Conservation (phyloP, 2,329 filamentous ascomycete species). For the Botryotinia narcissicola region DNA sequence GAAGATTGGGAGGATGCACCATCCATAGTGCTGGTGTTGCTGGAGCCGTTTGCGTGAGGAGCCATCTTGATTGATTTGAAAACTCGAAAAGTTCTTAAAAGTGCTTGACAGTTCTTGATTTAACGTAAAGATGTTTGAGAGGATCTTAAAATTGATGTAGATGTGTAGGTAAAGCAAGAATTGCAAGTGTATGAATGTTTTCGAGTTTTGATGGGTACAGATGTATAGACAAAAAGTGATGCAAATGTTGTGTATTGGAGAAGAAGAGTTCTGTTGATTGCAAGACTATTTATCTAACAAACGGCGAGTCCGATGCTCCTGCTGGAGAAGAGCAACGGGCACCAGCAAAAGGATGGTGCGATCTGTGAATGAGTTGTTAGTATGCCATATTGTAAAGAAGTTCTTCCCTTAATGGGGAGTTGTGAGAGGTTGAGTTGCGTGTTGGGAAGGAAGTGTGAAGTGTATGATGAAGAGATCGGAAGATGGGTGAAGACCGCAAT, state of each 20-base stretch:
- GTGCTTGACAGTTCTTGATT: conserved; percentile 19
- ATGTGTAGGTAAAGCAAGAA: conserved; percentile 17
- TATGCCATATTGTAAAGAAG: background rate
- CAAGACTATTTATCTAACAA: conserved; percentile 50
- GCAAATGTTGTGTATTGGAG: conserved; percentile 15
- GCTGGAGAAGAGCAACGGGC: conserved; percentile 88
- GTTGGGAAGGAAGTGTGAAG: conserved; percentile 7
- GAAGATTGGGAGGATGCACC: conserved; percentile 42
- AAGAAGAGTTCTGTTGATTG: conserved; percentile 16
- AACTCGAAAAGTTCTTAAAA: conserved; percentile 22
- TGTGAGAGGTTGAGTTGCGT: background rate
- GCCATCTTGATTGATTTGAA: conserved; percentile 64
- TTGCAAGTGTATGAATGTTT: conserved; percentile 28
- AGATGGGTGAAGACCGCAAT: background rate
- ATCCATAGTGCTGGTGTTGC: conserved; percentile 58
- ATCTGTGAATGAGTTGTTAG: conserved; percentile 49
- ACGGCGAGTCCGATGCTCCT: conserved; percentile 71
- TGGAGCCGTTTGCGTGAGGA: conserved; percentile 74
- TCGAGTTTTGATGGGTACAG: conserved; percentile 23
- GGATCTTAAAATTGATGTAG: conserved; percentile 19
- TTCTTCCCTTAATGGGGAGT: background rate
- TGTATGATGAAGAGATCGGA: background rate
- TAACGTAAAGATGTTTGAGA: conserved; percentile 6
- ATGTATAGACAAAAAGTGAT: conserved; percentile 21
- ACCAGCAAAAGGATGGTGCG: conserved; percentile 95